These are phyloP conservation scores for Globisporangium mamillatum DNA, from an alignment of 352 stramenopile genomes.

Conservation along the genomic window DNA sequence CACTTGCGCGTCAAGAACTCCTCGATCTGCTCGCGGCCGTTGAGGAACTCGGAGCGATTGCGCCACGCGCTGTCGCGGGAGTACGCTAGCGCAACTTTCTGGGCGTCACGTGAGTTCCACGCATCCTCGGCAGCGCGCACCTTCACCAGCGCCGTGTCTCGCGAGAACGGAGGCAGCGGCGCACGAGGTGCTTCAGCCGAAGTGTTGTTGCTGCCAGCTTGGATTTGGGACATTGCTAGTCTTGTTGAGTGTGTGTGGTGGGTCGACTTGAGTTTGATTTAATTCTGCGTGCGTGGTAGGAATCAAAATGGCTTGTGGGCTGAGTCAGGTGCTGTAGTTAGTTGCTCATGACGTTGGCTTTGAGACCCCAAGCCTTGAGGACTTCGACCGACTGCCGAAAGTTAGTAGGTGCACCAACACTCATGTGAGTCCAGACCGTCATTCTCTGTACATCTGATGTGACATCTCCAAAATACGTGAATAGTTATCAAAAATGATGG, in stretches of 20 bases:
- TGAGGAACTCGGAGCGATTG: constrained; percentile 84
- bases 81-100: constrained; percentile 76
- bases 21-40: constrained; percentile 65
- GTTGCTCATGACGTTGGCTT: too few relatives aligned
- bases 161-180: constrained; percentile 74
- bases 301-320: neutral
- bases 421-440: neutral
- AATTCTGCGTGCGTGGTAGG: neutral
- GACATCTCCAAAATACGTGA: neutral
- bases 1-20: constrained; percentile 78
- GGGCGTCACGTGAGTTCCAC: constrained; percentile 82
- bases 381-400: too few relatives aligned
- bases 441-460: neutral
- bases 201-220: neutral
- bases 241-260: neutral
- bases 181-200: constrained; percentile 15
- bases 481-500: neutral
- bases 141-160: constrained; percentile 70
- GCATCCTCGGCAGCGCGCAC: constrained; percentile 83
- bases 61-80: constrained; percentile 74
- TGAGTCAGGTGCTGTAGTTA: neutral
- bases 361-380: too few relatives aligned
- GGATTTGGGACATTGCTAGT: neutral
- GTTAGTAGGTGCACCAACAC: neutral
- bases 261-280: neutral